Evolutionary conservation across 129 eudicot species (phyloP).

Genomic region (Tanacetum coccineum): DNA sequence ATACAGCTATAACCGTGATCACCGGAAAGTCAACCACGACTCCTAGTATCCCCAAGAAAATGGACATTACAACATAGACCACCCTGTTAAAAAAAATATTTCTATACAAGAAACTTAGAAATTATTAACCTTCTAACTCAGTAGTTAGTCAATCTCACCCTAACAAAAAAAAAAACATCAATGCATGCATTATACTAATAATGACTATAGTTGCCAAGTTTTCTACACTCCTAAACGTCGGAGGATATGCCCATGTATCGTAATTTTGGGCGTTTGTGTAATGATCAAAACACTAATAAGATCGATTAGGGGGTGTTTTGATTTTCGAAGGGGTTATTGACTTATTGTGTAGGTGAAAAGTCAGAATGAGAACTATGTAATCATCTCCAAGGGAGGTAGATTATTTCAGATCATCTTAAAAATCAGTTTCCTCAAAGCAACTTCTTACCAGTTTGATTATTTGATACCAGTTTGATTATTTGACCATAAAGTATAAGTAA

Average conservation of each 20-base stretch:
- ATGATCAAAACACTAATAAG: not conserved
- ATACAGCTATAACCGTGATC: slow-evolving; percentile 58
- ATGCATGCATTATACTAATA: not conserved
- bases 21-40: slow-evolving; percentile 62
- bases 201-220: too few species aligned
- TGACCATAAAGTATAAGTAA: not conserved
- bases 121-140: too few species aligned
- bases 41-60: slow-evolving; percentile 58
- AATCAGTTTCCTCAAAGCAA: not conserved
- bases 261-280: not conserved
- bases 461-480: not conserved
- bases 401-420: not conserved
- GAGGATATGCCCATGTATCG: not conserved
- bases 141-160: too few species aligned
- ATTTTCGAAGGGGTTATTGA: not conserved
- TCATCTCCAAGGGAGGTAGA: not conserved
- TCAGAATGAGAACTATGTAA: not conserved
- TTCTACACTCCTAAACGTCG: too few species aligned
- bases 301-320: not conserved
- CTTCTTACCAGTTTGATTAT: not conserved
- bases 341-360: not conserved
- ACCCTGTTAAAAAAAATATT: slow-evolving; percentile 40
- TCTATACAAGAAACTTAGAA: too few species aligned
- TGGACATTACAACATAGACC: slow-evolving; percentile 50
- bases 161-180: not conserved